Evolutionary conservation across 1,284 basidiomycete genomes (phyloP).

Genomic region (Sanguinoderma infundibulare): DNA sequence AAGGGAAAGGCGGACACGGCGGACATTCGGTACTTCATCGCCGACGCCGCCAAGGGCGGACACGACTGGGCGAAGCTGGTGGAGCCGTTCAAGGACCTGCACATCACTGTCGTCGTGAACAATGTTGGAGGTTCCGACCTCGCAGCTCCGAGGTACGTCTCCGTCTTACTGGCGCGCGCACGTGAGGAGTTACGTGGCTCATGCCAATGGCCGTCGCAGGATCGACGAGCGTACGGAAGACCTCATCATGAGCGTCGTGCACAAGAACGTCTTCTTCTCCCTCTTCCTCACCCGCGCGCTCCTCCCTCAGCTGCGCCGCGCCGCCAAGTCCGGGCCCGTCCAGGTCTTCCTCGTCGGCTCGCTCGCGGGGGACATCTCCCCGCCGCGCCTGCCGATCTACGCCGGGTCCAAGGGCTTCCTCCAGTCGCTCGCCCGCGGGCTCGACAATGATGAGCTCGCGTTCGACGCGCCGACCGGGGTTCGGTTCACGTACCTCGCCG

Average conservation of each 20-base stretch:
- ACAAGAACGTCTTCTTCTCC: conserved; percentile 32
- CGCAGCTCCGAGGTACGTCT: too few relatives aligned
- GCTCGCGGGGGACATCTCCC: conserved; percentile 24
- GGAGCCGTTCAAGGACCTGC: conserved; percentile 28
- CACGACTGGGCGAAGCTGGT: conserved; percentile 30
- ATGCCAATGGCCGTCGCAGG: too few relatives aligned
- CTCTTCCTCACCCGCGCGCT: conserved; percentile 33
- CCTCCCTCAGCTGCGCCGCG: conserved; percentile 31
- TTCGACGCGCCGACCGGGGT: conserved; percentile 26
- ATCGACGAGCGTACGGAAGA: conserved; percentile 28
- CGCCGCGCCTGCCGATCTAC: conserved; percentile 31
- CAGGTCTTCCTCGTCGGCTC: conserved; percentile 33
- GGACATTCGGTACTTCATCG: conserved; percentile 34
- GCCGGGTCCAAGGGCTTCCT: conserved; percentile 32
- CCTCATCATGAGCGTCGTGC: conserved; percentile 21
- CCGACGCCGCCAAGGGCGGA: conserved; percentile 26
- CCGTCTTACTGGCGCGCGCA: too few relatives aligned
- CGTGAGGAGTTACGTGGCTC: too few relatives aligned
- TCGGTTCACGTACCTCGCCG: conserved; percentile 27
- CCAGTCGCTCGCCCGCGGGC: conserved; percentile 26
- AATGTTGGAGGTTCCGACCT: conserved; percentile 37
- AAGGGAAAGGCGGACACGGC: conserved; percentile 2
- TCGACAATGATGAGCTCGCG: conserved; percentile 32
- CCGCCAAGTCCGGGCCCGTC: conserved; percentile 28
- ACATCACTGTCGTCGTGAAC: conserved; percentile 35